Conservation (phyloP, 2,329 filamentous ascomycete genomes). For the Daldinia sp. region DNA sequence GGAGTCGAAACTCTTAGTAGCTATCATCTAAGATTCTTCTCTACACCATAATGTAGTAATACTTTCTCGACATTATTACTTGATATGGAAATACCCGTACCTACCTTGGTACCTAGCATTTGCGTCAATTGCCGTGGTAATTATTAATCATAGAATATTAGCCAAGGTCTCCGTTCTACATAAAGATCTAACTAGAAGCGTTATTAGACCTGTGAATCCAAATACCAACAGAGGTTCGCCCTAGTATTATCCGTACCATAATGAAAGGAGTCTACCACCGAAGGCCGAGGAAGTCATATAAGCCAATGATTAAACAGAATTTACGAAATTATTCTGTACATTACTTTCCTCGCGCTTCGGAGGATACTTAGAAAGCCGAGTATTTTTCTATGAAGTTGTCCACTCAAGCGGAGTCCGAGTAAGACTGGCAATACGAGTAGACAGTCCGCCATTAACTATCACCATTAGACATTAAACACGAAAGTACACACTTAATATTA, state of each 20-base stretch:
- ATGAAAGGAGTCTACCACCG: background rate
- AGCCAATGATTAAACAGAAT: background rate
- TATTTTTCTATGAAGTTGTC: too few relatives aligned
- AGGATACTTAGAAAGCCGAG: background rate
- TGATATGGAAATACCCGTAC: background rate
- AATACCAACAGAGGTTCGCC: background rate
- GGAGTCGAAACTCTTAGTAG: constrained; percentile 21
- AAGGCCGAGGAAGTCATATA: background rate
- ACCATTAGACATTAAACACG: background rate
- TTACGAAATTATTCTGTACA: background rate
- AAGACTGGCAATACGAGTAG: background rate
- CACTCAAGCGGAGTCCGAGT: background rate
- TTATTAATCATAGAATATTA: background rate
- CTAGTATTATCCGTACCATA: background rate
- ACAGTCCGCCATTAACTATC: background rate
- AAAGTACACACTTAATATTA: background rate
- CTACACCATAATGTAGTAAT: background rate
- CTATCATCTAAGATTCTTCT: background rate
- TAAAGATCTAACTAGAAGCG: background rate
- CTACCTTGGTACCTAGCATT: background rate
- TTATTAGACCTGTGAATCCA: background rate
- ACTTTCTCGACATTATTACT: too few relatives aligned
- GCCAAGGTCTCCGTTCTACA: background rate
- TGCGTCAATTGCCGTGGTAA: background rate
- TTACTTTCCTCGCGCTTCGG: background rate